Evolutionary conservation across 176 grass and related monocot species (phyloP).

Genomic region (Aegilops bicornis): DNA sequence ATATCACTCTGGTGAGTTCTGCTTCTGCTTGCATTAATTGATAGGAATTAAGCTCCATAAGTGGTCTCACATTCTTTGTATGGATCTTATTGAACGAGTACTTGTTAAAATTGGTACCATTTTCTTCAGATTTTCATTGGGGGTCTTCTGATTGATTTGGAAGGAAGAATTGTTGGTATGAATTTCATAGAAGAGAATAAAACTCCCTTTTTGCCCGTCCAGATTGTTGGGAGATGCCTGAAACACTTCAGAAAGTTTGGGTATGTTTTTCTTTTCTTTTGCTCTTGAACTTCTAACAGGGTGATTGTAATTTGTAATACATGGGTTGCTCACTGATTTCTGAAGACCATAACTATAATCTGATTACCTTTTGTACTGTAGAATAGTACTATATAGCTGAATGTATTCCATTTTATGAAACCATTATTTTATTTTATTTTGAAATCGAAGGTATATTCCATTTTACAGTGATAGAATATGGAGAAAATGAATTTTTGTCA

Average conservation of each 20-base stretch:
- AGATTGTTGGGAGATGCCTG: slow-evolving; percentile 11
- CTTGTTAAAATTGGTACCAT: neutral
- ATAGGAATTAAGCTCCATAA: neutral
- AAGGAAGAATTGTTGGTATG: slow-evolving; percentile 15
- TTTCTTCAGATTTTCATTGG: neutral
- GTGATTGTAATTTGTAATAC: no score
- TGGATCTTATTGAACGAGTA: neutral
- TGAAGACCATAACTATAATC: no score
- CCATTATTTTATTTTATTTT: no score
- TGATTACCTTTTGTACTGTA: no score
- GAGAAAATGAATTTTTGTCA: no score
- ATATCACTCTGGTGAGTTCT: neutral
- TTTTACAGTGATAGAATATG: neutral
- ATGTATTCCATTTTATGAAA: no score
- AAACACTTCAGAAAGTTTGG: neutral
- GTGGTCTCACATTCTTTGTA: neutral
- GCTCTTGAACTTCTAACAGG: no score
- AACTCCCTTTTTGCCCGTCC: slow-evolving; percentile 4
- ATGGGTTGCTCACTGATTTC: no score
- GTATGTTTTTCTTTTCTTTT: neutral
- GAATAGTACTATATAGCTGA: no score
- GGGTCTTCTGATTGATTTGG: slow-evolving; percentile 5
- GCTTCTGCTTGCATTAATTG: neutral
- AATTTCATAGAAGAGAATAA: neutral
- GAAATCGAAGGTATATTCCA: neutral